Percentiles rank a stretch among this genome's conserved stretches.
Conservation (phyloP, 305 asterid genomes). For the Vinca major region DNA sequence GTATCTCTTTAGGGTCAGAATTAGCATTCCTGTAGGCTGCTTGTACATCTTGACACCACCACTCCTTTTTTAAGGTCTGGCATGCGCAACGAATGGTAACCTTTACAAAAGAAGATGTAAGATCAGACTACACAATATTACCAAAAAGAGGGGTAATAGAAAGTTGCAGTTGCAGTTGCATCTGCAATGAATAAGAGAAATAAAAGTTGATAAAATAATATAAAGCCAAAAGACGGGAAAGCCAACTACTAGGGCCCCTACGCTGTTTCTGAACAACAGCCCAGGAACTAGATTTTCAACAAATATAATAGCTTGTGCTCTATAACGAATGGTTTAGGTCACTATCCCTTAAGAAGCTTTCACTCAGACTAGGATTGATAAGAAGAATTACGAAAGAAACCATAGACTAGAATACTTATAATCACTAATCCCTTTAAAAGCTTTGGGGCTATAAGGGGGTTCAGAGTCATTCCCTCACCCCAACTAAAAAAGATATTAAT, state of each 20-base stretch:
- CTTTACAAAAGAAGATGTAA: constrained; percentile 29
- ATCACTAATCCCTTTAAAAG: neutral
- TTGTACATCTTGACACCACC: constrained; percentile 75
- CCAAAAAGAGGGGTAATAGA: neutral
- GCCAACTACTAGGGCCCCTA: too few relatives aligned
- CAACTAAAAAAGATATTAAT: neutral
- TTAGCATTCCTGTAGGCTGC: constrained; percentile 45
- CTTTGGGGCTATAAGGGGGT: neutral
- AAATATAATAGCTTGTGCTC: neutral
- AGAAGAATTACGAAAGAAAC: neutral
- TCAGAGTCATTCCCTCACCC: neutral
- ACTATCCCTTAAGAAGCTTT: neutral
- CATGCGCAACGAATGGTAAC: constrained; percentile 76
- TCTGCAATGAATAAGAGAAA: neutral
- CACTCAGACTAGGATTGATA: neutral
- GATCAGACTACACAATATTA: constrained; percentile 2
- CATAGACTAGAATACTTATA: neutral
- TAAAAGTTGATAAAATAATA: too few relatives aligned
- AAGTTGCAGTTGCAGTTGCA: neutral
- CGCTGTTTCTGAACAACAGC: neutral
- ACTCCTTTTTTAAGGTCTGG: constrained; percentile 70
- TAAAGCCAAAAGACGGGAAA: neutral
- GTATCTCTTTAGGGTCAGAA: constrained; percentile 55
- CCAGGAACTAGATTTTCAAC: neutral
- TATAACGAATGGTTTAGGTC: neutral